Conservation (phyloP, 495 filamentous ascomycete species). For the Neurospora sp. region DNA sequence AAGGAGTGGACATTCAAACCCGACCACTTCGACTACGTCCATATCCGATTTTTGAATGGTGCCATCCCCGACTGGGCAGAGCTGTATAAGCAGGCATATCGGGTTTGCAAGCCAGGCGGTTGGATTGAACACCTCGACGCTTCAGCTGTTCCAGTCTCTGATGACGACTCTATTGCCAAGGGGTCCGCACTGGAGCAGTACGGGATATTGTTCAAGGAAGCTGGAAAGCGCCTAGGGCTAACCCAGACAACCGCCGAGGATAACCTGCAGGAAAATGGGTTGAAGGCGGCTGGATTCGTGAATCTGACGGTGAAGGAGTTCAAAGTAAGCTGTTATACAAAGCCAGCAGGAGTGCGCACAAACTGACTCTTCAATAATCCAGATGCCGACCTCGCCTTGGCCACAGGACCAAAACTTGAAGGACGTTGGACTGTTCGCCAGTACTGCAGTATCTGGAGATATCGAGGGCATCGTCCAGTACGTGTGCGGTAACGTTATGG, state of each 20-base stretch:
- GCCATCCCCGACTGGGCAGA: slow-evolving; percentile 39
- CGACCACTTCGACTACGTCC: slow-evolving; percentile 44
- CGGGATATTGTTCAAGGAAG: slow-evolving; percentile 27
- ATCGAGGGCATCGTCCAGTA: neutral
- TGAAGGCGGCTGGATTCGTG: slow-evolving; percentile 25
- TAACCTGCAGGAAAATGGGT: slow-evolving; percentile 15
- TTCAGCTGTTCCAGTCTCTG: slow-evolving; percentile 22
- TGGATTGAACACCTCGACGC: slow-evolving; percentile 43
- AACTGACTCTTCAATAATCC: neutral
- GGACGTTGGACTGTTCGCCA: slow-evolving; percentile 29
- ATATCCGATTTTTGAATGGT: slow-evolving; percentile 40
- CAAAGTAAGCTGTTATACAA: slow-evolving; percentile 4
- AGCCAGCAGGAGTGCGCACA: neutral
- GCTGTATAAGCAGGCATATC: slow-evolving; percentile 35
- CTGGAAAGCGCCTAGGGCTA: slow-evolving; percentile 17
- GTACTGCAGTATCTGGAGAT: neutral
- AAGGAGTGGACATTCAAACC: slow-evolving; percentile 40
- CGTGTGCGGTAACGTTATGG: neutral
- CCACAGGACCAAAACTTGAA: slow-evolving; percentile 35
- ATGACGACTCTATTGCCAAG: slow-evolving; percentile 28
- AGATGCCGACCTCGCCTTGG: slow-evolving; percentile 35
- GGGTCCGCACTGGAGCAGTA: slow-evolving; percentile 24
- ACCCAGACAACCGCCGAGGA: slow-evolving; percentile 10
- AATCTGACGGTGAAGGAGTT: slow-evolving; percentile 24
- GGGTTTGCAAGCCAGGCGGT: slow-evolving; percentile 38